phyloP scores from a whole-genome alignment of 345 rosid species.

The Bruguiera sexangula region DNA sequence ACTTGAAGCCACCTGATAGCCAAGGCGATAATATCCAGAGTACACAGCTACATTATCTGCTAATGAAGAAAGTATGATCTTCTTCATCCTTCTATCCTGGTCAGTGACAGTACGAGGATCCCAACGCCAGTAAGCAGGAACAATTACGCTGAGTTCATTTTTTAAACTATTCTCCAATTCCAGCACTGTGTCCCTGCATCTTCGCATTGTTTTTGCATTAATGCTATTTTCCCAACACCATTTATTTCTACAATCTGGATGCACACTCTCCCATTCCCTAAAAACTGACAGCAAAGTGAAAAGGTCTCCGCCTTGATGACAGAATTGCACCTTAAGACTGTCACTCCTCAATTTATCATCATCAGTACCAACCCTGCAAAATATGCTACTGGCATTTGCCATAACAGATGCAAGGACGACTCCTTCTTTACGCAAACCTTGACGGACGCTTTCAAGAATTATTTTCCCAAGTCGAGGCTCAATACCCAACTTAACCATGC shows the following conservation, averaged over 20 bases:
- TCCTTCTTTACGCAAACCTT: constrained; percentile 72
- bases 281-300: constrained; percentile 85
- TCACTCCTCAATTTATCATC: constrained; percentile 74
- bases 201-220: constrained; percentile 88
- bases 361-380: constrained; percentile 77
- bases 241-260: constrained; percentile 45
- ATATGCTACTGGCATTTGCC: constrained; percentile 85
- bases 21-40: constrained; percentile 76
- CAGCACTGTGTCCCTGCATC: constrained; percentile 71
- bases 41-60: constrained; percentile 87
- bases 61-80: constrained; percentile 63
- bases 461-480: constrained; percentile 91
- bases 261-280: constrained; percentile 67
- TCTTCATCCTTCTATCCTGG: constrained; percentile 49
- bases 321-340: constrained; percentile 74
- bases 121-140: constrained; percentile 70
- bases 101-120: constrained; percentile 41
- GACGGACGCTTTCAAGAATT: constrained; percentile 51
- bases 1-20: constrained; percentile 78
- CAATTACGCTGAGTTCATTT: constrained; percentile 54
- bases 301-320: constrained; percentile 74
- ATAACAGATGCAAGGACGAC: constrained; percentile 83
- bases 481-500: constrained; percentile 75
- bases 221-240: constrained; percentile 97
- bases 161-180: constrained; percentile 66